Evolutionary conservation across 176 grass and related monocot genomes (phyloP).

Genomic region (Oropetium thomaeum): DNA sequence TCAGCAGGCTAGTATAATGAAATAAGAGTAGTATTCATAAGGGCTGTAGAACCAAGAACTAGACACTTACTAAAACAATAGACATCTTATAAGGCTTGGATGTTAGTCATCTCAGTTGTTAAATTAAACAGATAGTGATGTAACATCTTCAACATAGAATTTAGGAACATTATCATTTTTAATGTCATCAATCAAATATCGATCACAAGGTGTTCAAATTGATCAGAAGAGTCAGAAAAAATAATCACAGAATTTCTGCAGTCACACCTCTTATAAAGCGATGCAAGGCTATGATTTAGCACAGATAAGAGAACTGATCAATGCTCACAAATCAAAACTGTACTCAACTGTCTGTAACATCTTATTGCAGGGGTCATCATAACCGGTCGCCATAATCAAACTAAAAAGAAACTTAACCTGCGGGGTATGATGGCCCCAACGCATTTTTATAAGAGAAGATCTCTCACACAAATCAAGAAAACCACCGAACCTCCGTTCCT

Average conservation of each 20-base stretch:
- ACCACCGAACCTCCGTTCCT: no score
- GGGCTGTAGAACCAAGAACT: neutral
- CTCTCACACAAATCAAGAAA: no score
- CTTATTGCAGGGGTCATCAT: neutral
- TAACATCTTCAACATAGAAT: neutral
- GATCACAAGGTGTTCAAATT: neutral
- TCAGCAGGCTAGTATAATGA: neutral
- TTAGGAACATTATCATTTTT: neutral
- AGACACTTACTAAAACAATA: neutral
- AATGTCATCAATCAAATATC: neutral
- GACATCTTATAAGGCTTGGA: neutral
- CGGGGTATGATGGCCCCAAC: no score
- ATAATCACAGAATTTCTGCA: neutral
- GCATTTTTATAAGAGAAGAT: no score
- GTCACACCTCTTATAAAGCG: neutral
- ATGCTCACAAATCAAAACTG: neutral
- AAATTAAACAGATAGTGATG: neutral
- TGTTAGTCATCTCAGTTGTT: neutral
- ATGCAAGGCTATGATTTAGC: constrained; percentile 2
- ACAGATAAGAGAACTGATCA: neutral
- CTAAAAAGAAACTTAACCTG: no score
- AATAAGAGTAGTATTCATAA: neutral
- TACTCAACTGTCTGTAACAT: neutral
- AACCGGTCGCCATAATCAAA: neutral
- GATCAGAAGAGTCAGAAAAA: neutral